A percentile compares a stretch with the other conserved stretches of the same genome.
Evolutionary conservation across 345 rosid species (phyloP).

Genomic region (Pistacia atlantica): DNA sequence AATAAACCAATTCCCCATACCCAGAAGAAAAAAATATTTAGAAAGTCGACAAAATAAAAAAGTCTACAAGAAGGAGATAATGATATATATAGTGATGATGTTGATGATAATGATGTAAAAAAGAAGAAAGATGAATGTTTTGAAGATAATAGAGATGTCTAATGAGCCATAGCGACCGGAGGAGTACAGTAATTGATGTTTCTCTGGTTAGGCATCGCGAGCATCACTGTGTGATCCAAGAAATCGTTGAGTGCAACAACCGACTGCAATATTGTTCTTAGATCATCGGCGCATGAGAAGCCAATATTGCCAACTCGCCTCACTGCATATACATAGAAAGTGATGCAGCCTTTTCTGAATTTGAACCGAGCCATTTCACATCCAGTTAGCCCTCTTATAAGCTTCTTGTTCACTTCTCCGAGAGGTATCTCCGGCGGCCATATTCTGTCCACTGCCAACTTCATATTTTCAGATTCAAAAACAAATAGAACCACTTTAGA

Average conservation of each 20-base stretch:
- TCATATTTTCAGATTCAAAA: constrained; percentile 78
- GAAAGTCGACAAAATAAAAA: constrained; percentile 4
- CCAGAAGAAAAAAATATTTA: constrained; percentile 10
- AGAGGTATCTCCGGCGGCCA: constrained; percentile 92
- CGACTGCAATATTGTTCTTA: constrained; percentile 73
- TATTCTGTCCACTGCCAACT: constrained; percentile 47
- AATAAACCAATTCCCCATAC: constrained; percentile 48
- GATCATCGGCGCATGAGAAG: constrained; percentile 74
- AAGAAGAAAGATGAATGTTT: not conserved
- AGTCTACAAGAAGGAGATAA: constrained; percentile 4
- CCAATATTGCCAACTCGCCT: constrained; percentile 55
- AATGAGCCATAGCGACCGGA: constrained; percentile 78
- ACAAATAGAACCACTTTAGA: constrained; percentile 81
- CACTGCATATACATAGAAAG: constrained; percentile 93
- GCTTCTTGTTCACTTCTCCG: constrained; percentile 88
- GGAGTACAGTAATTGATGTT: constrained; percentile 54
- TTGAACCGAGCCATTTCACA: constrained; percentile 94
- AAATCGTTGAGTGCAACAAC: constrained; percentile 90
- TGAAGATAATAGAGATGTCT: constrained; percentile 8
- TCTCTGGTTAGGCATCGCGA: constrained; percentile 91
- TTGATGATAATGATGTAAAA: not conserved
- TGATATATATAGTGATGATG: not conserved
- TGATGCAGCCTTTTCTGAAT: constrained; percentile 93
- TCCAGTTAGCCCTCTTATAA: constrained; percentile 58
- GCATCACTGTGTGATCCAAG: constrained; percentile 96